Evolutionary conservation across 164 flowering plant genomes (phyloP), one percentile per base, ranked within the genome.

Genomic region (Buxus sempervirens): DNA sequence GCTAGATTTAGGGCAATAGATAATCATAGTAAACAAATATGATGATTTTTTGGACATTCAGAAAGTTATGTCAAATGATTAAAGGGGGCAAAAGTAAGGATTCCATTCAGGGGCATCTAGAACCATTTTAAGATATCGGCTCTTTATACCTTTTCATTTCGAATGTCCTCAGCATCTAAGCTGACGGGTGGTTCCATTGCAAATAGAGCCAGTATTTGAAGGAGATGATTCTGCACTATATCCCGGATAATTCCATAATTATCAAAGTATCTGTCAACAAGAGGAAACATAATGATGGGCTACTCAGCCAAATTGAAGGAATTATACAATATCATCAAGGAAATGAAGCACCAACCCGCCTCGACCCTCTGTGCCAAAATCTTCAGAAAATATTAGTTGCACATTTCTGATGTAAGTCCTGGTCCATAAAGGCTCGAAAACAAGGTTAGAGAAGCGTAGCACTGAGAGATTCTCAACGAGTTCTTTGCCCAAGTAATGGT

Each of bases 141-240:
- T 41, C 0, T 53, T 0, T 28, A 1, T 69, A 90, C 98, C 98
- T 91, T 93, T 73, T 93, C 98, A 73, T 88, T 91, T 72, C 97
- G 78, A 24, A 93, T 80, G 75, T 93, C 98, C 73, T 91, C 98
- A 1, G 84, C 98, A 77, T 91, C 96, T 68, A 93, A 81, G 81
- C 87, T 91, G 69, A 91, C 94, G 23, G 98, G 98, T 49, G 98
- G 78, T 76, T 93, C 98, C 98, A 93, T 93, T 20, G 98, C 97
- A 80, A 93, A 85, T 6, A 93, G 72, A 6, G 97, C 91, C 7
- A 93, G 70, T 58, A 86, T 91, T 81, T 93, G 98, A 60, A 93
- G 81, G 36, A 93, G 85, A 80, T 93, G 98, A 66, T 86, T 93
- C 70, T 93, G 98, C 88, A 91, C 85, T 62, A 91, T 86, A 71